phyloP scores from a whole-genome alignment of 495 filamentous ascomycete genomes.

The Penicillium daleae region DNA sequence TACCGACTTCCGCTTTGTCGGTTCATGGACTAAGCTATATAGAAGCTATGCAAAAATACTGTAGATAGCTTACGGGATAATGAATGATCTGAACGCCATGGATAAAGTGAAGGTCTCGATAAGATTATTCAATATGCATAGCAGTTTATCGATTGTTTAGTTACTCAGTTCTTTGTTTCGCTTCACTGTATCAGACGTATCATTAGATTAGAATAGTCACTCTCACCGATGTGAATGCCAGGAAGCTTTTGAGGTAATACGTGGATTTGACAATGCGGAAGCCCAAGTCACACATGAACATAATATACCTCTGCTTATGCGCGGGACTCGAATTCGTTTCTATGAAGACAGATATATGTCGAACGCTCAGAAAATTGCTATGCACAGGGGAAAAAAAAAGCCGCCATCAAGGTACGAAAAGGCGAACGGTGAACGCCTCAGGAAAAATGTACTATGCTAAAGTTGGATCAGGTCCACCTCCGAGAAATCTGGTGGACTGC shows the following conservation, averaged over 20 bases:
- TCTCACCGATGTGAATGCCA: no score
- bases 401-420: not conserved
- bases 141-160: no score
- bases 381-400: conserved; percentile 18
- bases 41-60: not conserved
- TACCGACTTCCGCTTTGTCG: conserved; percentile 71
- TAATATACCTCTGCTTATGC: not conserved
- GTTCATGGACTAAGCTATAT: conserved; percentile 55
- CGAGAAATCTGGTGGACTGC: conserved; percentile 89
- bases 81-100: not conserved
- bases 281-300: not conserved
- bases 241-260: not conserved
- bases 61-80: not conserved
- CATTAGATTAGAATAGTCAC: no score
- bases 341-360: conserved; percentile 26
- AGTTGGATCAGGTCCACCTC: conserved; percentile 88
- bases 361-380: conserved; percentile 31
- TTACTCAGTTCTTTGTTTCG: no score
- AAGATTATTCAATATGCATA: no score
- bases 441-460: conserved; percentile 36
- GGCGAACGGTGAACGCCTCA: not conserved
- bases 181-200: no score
- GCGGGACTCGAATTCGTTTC: conserved; percentile 12
- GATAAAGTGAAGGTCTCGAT: not conserved
- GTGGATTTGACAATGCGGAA: not conserved